Percentiles rank a stretch among this genome's conserved stretches.
These are phyloP conservation scores for Carallia pectinifolia DNA, from an alignment of 345 rosid genomes.

Conservation along the genomic window DNA sequence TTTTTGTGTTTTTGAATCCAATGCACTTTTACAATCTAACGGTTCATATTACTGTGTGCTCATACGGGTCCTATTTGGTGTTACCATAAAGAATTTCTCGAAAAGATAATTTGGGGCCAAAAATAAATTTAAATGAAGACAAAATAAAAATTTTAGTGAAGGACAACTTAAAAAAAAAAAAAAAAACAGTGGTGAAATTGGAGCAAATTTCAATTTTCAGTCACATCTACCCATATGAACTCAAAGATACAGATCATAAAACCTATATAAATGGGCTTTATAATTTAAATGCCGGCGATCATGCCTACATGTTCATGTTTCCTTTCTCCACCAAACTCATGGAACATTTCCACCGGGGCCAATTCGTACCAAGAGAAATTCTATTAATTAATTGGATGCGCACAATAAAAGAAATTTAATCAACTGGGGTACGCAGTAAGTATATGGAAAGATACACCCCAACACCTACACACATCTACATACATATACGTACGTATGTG, in stretches of 20 bases:
- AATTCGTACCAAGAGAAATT: neutral
- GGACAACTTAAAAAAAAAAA: too few relatives aligned
- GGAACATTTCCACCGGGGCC: constrained; percentile 17
- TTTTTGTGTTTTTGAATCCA: too few relatives aligned
- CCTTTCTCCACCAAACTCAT: constrained; percentile 30
- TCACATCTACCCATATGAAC: neutral
- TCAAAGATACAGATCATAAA: constrained; percentile 6
- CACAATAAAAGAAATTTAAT: neutral
- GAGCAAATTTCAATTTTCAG: too few relatives aligned
- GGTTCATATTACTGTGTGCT: too few relatives aligned
- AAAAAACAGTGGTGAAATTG: too few relatives aligned
- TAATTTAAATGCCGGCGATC: constrained; percentile 55
- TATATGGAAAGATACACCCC: neutral
- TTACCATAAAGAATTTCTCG: too few relatives aligned
- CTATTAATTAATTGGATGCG: neutral
- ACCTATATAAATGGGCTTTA: constrained; percentile 25
- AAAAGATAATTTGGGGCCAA: too few relatives aligned
- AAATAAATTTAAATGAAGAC: too few relatives aligned
- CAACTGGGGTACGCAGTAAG: neutral
- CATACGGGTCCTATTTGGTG: too few relatives aligned
- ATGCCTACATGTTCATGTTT: constrained; percentile 57
- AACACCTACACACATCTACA: too few relatives aligned
- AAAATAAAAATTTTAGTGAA: too few relatives aligned
- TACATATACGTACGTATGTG: neutral
- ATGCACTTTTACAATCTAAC: too few relatives aligned